A percentile compares a stretch with the other conserved stretches of the same genome.
Evolutionary conservation across 768 basidiomycete species (phyloP).

Genomic region (Kwoniella botswanensis): DNA sequence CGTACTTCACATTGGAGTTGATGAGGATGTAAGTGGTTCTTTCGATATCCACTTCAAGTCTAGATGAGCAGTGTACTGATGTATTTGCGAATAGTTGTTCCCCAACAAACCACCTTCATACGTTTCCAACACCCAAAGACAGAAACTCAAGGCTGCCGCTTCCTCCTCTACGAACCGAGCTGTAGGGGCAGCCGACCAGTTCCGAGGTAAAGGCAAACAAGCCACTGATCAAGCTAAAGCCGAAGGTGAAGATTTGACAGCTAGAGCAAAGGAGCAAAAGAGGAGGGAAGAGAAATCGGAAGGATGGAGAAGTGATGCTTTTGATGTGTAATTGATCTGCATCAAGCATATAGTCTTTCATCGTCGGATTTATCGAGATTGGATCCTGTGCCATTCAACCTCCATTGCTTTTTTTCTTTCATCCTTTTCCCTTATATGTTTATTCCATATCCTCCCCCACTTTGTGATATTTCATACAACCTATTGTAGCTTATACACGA

Average conservation of each 20-base stretch:
- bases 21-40: constrained; percentile 54
- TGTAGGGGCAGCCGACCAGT: constrained; percentile 47
- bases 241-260: constrained; percentile 49
- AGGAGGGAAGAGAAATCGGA: constrained; percentile 50
- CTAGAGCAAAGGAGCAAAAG: constrained; percentile 48
- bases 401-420: too few species aligned
- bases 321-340: constrained; percentile 42
- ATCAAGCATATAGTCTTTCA: not conserved
- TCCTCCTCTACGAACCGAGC: constrained; percentile 39
- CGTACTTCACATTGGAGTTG: constrained; percentile 60
- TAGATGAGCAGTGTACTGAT: not conserved
- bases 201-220: constrained; percentile 46
- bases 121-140: constrained; percentile 50
- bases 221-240: constrained; percentile 50
- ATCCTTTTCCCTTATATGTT: not conserved
- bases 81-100: constrained; percentile 44
- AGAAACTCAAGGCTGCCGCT: constrained; percentile 51
- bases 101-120: constrained; percentile 54
- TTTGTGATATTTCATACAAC: not conserved
- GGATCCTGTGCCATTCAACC: too few species aligned
- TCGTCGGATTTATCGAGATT: too few species aligned
- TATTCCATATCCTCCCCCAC: not conserved
- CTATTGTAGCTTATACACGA: constrained; percentile 6
- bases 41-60: not conserved
- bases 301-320: constrained; percentile 57